These are phyloP conservation scores for Stachybotrys echinatus DNA, from an alignment of 2,329 filamentous ascomycete species.

Conservation along the genomic window DNA sequence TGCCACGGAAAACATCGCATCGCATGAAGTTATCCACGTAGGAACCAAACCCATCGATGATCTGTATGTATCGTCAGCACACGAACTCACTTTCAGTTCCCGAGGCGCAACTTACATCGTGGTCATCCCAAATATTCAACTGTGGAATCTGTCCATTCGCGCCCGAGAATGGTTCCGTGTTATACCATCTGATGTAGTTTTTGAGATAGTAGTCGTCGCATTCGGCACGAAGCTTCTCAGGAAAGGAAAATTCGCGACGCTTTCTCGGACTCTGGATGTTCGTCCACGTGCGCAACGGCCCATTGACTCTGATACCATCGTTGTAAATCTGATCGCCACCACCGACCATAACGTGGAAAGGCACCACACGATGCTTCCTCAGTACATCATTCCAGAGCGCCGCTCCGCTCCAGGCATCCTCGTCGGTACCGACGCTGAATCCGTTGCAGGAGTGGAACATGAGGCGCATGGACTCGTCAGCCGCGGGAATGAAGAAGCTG, in stretches of 20 bases:
- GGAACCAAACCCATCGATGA: conserved; percentile 88
- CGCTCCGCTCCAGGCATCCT: conserved; percentile 82
- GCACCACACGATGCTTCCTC: conserved; percentile 69
- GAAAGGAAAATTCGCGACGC: conserved; percentile 73
- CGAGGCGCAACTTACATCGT: conserved; percentile 57
- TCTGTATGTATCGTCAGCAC: conserved; percentile 55
- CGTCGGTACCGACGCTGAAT: conserved; percentile 83
- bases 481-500: conserved; percentile 80
- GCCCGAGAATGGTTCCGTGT: conserved; percentile 74
- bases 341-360: conserved; percentile 94
- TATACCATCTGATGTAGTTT: conserved; percentile 83
- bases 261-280: conserved; percentile 77
- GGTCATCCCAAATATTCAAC: conserved; percentile 97
- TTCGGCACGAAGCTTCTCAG: conserved; percentile 70
- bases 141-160: conserved; percentile 91
- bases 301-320: conserved; percentile 80
- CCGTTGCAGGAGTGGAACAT: conserved; percentile 99
- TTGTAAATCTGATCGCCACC: conserved; percentile 97
- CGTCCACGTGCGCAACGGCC: conserved; percentile 79
- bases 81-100: not conserved
- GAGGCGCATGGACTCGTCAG: conserved; percentile 86
- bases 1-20: conserved; percentile 83
- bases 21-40: conserved; percentile 94
- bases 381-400: conserved; percentile 92
- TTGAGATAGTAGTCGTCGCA: conserved; percentile 89